Evolutionary conservation across 768 basidiomycete species (phyloP), one percentile per base, ranked within the genome.

Genomic region (Favolaschia claudopus): DNA sequence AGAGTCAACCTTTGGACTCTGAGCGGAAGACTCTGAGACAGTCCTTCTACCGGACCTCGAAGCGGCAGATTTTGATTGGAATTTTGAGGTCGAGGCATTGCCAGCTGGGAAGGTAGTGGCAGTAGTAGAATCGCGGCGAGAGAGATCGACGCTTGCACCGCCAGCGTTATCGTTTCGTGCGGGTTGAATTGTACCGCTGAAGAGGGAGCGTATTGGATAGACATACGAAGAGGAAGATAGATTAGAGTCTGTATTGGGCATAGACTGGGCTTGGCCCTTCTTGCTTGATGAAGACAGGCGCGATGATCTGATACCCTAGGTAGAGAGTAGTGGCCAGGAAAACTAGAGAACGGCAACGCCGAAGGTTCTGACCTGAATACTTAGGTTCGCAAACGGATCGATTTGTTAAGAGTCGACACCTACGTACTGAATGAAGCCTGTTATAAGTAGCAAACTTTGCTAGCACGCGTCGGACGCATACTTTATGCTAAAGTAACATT

Each of bases 331-430:
- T 85, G 8, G 75, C 71, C 10, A 88, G 53, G 56, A 87, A 79
- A 89, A 89, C 36, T 72, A 68, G 14, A 86, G 37, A 27, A 80
- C 74, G 39, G 85, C 85, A 62, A 80, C 78, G 55, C 81, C 85
- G 45, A 91, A 85, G 4, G 88, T 90, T 31, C 74, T 72, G 24
- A 87, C 79, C 62, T 84, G 86, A 34, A 85, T 71, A 88, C 87
- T 53, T 15, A 42, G 31, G 28, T 29, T 37, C 34, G 38, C 14
- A 28, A 34, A 36, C 34, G 31, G 39, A 19, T 38, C 17, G 34
- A 39, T 38, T 27, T 7, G 22, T 32, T 10, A 36, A 34, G 22
- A n/a, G n/a, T 28, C 34, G 20, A 15, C 85, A 29, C 89, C 89
- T 7, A 92, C 88, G 58, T 89, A 86, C 80, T 83, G 52, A n/a